Evolutionary conservation across 2,329 filamentous ascomycete genomes (phyloP).

Genomic region (Arthrobotrys pseudoclavata): DNA sequence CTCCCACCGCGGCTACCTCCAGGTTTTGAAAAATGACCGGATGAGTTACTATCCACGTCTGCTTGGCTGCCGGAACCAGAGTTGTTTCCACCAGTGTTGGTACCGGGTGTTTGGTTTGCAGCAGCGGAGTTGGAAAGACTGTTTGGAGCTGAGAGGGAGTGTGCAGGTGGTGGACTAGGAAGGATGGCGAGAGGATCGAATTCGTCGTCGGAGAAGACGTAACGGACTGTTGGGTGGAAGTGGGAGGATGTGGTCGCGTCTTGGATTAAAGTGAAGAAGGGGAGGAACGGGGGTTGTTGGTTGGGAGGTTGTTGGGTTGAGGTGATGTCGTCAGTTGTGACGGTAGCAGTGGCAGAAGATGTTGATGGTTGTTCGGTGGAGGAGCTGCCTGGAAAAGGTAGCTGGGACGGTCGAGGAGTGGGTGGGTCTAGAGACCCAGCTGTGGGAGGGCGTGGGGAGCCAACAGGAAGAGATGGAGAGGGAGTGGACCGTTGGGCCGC

Average conservation of each 20-base stretch:
- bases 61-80: constrained; percentile 54
- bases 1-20: constrained; percentile 7
- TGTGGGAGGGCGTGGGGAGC: constrained; percentile 45
- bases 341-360: constrained; percentile 1
- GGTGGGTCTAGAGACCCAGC: constrained; percentile 45
- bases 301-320: constrained; percentile 30
- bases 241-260: constrained; percentile 80
- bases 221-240: constrained; percentile 87
- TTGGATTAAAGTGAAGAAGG: constrained; percentile 87
- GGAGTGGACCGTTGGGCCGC: constrained; percentile 28
- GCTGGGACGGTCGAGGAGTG: constrained; percentile 53
- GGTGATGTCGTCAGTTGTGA: constrained; percentile 17
- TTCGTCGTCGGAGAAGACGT: constrained; percentile 94
- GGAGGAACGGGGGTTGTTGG: constrained; percentile 71
- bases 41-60: constrained; percentile 61
- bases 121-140: constrained; percentile 42
- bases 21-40: constrained; percentile 62
- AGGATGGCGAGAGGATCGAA: constrained; percentile 62
- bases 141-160: constrained; percentile 29
- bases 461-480: constrained; percentile 11
- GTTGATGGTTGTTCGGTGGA: constrained; percentile 8
- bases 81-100: constrained; percentile 31
- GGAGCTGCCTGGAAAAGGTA: constrained; percentile 40
- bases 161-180: constrained; percentile 34
- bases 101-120: constrained; percentile 14